Conservation (phyloP, 2,329 filamentous ascomycete genomes). For the Lachnellula occidentalis region DNA sequence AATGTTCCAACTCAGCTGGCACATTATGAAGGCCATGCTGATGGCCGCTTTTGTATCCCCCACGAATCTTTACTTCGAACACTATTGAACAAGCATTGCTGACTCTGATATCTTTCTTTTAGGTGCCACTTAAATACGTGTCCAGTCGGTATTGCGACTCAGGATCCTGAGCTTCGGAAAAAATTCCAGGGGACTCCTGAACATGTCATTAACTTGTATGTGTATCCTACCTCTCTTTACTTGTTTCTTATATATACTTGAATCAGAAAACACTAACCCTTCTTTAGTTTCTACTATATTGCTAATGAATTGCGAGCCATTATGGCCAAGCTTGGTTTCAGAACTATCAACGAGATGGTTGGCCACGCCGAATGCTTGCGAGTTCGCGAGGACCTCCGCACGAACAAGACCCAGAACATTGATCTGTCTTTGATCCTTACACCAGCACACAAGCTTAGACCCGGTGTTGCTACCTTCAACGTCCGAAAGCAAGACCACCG, state of each 20-base stretch:
- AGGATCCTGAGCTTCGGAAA: conserved; percentile 88
- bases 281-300: conserved; percentile 65
- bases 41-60: no score
- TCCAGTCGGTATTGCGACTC: conserved; percentile 91
- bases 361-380: conserved; percentile 82
- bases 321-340: conserved; percentile 93
- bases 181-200: conserved; percentile 93
- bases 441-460: conserved; percentile 90
- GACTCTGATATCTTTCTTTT: no score
- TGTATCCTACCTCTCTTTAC: conserved; percentile 40
- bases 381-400: conserved; percentile 83
- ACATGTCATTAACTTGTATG: conserved; percentile 86
- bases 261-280: background rate
- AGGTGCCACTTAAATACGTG: conserved; percentile 56
- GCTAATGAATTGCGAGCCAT: conserved; percentile 94
- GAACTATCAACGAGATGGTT: conserved; percentile 97
- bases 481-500: conserved; percentile 96
- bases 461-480: conserved; percentile 93
- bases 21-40: no score
- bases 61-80: no score
- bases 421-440: conserved; percentile 90
- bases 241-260: background rate
- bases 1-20: no score
- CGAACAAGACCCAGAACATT: conserved; percentile 85
- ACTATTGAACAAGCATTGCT: no score